These are phyloP conservation scores for Neopestalotiopsis rosae DNA, from an alignment of 2,329 filamentous ascomycete genomes.

Conservation along the genomic window DNA sequence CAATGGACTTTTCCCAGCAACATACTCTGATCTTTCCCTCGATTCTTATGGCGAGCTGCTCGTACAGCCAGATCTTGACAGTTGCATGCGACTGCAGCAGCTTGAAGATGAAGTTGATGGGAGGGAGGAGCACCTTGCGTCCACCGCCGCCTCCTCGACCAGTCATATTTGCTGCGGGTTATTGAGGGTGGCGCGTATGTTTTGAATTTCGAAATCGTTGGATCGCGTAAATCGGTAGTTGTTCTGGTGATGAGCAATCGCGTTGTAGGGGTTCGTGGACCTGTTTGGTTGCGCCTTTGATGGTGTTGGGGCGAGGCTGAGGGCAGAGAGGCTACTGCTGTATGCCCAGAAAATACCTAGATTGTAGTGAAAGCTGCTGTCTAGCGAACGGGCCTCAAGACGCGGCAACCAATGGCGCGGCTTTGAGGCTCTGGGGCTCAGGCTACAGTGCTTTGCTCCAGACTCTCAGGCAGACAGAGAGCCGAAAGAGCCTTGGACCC, in stretches of 20 bases:
- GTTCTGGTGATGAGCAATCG: neutral
- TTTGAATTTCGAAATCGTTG: neutral
- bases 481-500: neutral
- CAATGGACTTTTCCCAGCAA: conserved; percentile 18
- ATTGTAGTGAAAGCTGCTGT: neutral
- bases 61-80: conserved; percentile 95
- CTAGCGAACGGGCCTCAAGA: neutral
- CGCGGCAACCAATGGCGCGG: neutral
- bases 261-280: neutral
- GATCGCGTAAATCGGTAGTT: neutral
- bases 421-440: neutral
- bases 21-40: conserved; percentile 93
- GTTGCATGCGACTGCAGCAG: conserved; percentile 81
- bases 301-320: neutral
- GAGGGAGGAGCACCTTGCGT: conserved; percentile 64
- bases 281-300: neutral
- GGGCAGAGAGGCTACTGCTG: neutral
- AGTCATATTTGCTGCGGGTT: conserved; percentile 50
- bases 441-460: neutral
- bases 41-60: conserved; percentile 92
- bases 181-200: neutral
- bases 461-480: neutral
- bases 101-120: conserved; percentile 90
- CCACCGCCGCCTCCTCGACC: conserved; percentile 65
- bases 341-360: neutral